Evolutionary conservation across 176 grass and related monocot genomes (phyloP).

Genomic region (Oryza meridionalis): DNA sequence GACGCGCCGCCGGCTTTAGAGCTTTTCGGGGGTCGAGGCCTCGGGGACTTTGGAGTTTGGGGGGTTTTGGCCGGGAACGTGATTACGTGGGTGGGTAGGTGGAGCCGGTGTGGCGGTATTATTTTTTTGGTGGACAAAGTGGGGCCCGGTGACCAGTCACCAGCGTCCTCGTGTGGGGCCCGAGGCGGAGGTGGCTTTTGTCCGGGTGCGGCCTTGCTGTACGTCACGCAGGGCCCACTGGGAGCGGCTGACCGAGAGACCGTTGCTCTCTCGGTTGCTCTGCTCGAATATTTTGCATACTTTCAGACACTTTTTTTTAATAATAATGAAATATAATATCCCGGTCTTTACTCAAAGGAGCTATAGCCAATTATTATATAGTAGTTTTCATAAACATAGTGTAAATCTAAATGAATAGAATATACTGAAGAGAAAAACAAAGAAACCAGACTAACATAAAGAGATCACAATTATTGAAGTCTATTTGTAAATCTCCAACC

Average conservation of each 20-base stretch:
- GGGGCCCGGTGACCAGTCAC: conserved; percentile 26
- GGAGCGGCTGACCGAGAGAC: not conserved
- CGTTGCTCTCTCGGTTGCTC: not conserved
- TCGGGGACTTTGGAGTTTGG: not conserved
- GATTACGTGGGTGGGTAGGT: conserved; percentile 40
- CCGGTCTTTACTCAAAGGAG: no score
- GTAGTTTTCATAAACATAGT: no score
- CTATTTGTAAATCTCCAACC: no score
- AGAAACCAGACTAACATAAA: no score
- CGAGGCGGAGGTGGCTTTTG: not conserved
- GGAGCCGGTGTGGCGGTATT: conserved; percentile 29
- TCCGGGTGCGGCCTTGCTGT: not conserved
- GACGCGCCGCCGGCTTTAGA: not conserved
- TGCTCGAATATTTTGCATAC: no score
- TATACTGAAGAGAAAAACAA: no score
- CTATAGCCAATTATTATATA: no score
- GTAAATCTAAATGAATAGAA: no score
- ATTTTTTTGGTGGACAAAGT: conserved; percentile 24
- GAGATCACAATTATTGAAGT: no score
- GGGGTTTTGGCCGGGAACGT: conserved; percentile 30
- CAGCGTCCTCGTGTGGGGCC: conserved; percentile 19
- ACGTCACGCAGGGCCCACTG: not conserved
- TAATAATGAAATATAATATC: no score
- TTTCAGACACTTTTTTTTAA: no score
- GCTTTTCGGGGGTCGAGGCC: not conserved